These are phyloP conservation scores for Macrophomina phaseolina DNA, from an alignment of 2,329 filamentous ascomycete genomes.

Conservation along the genomic window DNA sequence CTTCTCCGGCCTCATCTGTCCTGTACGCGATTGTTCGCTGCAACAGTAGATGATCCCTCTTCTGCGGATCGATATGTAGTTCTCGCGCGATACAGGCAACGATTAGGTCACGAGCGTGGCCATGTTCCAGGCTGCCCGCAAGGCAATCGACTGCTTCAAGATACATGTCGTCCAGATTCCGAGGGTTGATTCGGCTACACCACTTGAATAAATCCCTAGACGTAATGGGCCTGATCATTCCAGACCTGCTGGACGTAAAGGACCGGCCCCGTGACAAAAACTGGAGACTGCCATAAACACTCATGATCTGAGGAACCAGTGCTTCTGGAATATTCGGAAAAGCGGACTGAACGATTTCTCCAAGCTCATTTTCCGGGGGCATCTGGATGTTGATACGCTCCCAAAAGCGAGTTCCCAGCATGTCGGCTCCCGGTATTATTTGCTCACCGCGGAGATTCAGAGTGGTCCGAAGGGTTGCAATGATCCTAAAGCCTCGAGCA, in stretches of 20 bases:
- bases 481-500: slow-evolving; percentile 82
- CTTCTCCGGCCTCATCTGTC: slow-evolving; percentile 2
- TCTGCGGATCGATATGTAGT: slow-evolving; percentile 83
- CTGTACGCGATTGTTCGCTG: slow-evolving; percentile 66
- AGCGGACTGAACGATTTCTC: slow-evolving; percentile 61
- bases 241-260: slow-evolving; percentile 60
- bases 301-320: slow-evolving; percentile 62
- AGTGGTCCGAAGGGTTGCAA: slow-evolving; percentile 84
- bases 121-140: slow-evolving; percentile 76
- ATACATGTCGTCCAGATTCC: slow-evolving; percentile 79
- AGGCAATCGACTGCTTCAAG: slow-evolving; percentile 95
- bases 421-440: slow-evolving; percentile 68
- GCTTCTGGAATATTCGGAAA: slow-evolving; percentile 42
- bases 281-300: slow-evolving; percentile 57
- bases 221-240: slow-evolving; percentile 66
- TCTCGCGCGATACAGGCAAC: slow-evolving; percentile 79
- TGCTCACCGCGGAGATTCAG: slow-evolving; percentile 71
- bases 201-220: slow-evolving; percentile 88
- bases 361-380: slow-evolving; percentile 72
- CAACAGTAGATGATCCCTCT: slow-evolving; percentile 76
- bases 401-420: slow-evolving; percentile 90
- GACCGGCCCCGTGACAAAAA: slow-evolving; percentile 48
- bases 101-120: slow-evolving; percentile 63
- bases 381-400: slow-evolving; percentile 72
- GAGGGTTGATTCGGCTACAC: slow-evolving; percentile 77